Percentiles rank a stretch among this genome's conserved stretches.
These are phyloP conservation scores for Scytalidium lignicola DNA, from an alignment of 2,329 filamentous ascomycete genomes.

Conservation along the genomic window DNA sequence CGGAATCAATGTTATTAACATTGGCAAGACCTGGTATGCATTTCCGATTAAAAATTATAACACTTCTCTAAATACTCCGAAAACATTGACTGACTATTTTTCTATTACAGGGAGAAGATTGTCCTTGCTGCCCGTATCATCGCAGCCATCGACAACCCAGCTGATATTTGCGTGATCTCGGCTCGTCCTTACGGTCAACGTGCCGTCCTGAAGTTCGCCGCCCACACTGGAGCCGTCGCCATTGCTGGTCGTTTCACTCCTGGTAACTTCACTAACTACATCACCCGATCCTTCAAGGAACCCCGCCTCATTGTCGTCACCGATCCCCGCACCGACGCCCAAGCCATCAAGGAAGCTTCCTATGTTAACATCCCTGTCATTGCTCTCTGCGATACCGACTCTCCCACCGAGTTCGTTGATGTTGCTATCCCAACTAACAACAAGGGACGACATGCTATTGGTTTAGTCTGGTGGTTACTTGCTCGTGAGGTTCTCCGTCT, in stretches of 20 bases:
- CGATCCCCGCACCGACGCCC: conserved; percentile 98
- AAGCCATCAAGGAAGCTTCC: conserved; percentile 99
- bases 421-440: conserved; percentile 99
- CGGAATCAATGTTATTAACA: conserved; percentile 98
- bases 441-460: conserved; percentile 99
- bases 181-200: conserved; percentile 99
- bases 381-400: conserved; percentile 98
- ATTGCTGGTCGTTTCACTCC: conserved; percentile 99
- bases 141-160: conserved; percentile 97
- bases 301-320: conserved; percentile 99
- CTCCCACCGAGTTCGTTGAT: conserved; percentile 98
- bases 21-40: conserved; percentile 98
- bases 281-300: conserved; percentile 99
- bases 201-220: conserved; percentile 98
- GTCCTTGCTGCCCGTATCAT: conserved; percentile 98
- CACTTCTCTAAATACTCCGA: background rate
- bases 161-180: conserved; percentile 98
- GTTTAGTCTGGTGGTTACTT: conserved; percentile 98
- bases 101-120: conserved; percentile 85
- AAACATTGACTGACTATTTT: conserved; percentile 17
- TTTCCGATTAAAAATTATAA: background rate
- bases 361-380: conserved; percentile 99
- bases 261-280: conserved; percentile 99
- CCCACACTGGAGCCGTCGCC: conserved; percentile 95
- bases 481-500: conserved; percentile 99